Conservation (phyloP, 441 rosid species). For the Breynia disticha region DNA sequence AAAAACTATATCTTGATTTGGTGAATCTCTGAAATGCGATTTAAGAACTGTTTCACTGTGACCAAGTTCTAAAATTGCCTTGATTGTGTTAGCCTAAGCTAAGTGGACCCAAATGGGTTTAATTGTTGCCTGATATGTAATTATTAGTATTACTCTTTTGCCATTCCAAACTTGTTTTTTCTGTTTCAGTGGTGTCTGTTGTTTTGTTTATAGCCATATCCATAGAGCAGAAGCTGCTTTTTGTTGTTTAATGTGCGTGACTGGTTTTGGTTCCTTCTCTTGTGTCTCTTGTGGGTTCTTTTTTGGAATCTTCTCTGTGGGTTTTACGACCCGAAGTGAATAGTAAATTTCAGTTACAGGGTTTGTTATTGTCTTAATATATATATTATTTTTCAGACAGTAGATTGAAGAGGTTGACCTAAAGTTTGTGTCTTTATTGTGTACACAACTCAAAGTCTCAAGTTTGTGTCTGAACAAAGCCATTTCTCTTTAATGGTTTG, state of each 20-base stretch:
- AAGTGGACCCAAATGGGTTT: neutral
- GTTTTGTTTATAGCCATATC: conserved; percentile 1
- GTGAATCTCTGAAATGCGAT: too few species aligned
- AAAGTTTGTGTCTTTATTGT: conserved; percentile 14
- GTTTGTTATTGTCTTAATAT: too few species aligned
- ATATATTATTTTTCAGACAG: neutral
- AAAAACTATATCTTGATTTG: too few species aligned
- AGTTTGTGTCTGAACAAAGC: conserved; percentile 9
- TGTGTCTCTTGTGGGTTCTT: conserved; percentile 14
- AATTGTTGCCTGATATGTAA: conserved; percentile 17
- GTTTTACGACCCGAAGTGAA: conserved; percentile 20
- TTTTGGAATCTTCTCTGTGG: conserved; percentile 37
- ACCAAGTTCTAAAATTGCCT: conserved; percentile 27
- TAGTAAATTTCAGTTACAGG: conserved; percentile 2
- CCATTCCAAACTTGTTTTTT: conserved; percentile 17
- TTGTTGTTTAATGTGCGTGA: conserved; percentile 23
- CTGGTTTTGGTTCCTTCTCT: conserved; percentile 21
- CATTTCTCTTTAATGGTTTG: conserved; percentile 12
- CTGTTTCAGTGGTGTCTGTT: neutral
- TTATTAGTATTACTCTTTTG: conserved; percentile 18
- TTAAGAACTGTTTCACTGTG: conserved; percentile 13
- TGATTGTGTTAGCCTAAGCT: conserved; percentile 61
- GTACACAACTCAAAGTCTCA: neutral
- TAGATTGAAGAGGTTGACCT: conserved; percentile 32
- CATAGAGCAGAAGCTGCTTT: conserved; percentile 2